phyloP scores from a whole-genome alignment of 176 grass and related monocot genomes.

The Carex pumila region DNA sequence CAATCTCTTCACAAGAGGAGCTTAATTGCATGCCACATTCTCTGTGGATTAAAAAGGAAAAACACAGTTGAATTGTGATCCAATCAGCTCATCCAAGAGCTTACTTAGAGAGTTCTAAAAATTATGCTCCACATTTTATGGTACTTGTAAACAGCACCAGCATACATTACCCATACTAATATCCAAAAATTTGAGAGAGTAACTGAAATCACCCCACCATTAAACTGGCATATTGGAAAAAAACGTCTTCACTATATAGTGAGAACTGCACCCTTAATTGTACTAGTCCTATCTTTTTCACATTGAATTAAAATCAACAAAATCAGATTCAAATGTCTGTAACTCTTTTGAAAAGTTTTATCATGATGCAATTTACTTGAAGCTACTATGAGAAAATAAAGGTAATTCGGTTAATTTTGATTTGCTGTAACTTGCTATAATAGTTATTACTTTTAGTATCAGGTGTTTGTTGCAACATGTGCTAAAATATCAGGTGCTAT shows the following conservation, averaged over 20 bases:
- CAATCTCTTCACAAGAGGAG: slow-evolving; percentile 2
- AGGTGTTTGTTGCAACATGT: not conserved
- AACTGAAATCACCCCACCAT: not conserved
- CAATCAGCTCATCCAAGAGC: not conserved
- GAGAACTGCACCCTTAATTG: not conserved
- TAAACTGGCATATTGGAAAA: not conserved
- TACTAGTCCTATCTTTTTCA: not conserved
- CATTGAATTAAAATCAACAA: not conserved
- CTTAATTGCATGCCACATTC: slow-evolving; percentile 31
- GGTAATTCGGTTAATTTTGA: not conserved
- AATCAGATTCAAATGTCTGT: not conserved
- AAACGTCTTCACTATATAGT: not conserved
- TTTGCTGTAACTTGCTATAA: not conserved
- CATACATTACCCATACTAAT: not conserved
- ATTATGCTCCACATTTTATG: not conserved
- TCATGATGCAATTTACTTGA: not conserved
- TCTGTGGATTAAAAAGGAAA: slow-evolving; percentile 23
- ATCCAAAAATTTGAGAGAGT: not conserved
- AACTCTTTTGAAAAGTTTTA: not conserved
- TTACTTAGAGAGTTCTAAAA: not conserved
- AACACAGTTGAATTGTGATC: not conserved
- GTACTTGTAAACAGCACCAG: not conserved
- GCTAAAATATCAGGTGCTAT: not conserved
- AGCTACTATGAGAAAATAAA: not conserved
- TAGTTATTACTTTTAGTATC: not conserved